Percentiles rank a stretch among this genome's conserved stretches.
phyloP scores from a whole-genome alignment of 2,329 filamentous ascomycete species.

The Diaporthe longicolla region DNA sequence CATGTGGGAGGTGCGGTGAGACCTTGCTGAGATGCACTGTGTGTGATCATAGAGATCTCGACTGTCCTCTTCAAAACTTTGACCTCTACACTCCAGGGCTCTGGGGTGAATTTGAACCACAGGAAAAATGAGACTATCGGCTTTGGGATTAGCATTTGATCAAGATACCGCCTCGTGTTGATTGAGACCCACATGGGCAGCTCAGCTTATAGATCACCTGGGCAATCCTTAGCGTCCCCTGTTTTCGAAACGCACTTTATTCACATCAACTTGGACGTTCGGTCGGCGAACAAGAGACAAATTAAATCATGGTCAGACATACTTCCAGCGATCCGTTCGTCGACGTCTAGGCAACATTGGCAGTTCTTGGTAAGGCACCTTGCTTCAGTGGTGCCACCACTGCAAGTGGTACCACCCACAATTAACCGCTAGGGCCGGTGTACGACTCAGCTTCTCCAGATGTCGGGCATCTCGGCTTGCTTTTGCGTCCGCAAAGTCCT shows the following conservation, averaged over 20 bases:
- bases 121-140: neutral
- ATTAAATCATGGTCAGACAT: neutral
- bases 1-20: neutral
- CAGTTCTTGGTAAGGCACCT: neutral
- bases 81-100: too few species aligned
- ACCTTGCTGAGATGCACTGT: too few species aligned
- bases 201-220: too few species aligned
- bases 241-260: neutral
- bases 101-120: neutral
- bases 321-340: neutral
- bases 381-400: neutral
- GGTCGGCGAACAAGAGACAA: too few species aligned
- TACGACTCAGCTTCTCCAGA: neutral
- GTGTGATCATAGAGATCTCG: neutral
- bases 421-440: neutral
- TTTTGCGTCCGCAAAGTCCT: neutral
- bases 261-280: neutral
- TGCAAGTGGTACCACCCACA: constrained; percentile 1
- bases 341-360: neutral
- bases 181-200: too few species aligned
- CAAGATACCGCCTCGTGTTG: too few species aligned
- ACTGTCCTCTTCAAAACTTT: neutral
- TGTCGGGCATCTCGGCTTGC: neutral
- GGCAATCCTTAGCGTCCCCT: neutral
- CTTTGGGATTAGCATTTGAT: neutral